Conservation (phyloP, 2,329 filamentous ascomycete species). For the Chaetomiaceae sp. region DNA sequence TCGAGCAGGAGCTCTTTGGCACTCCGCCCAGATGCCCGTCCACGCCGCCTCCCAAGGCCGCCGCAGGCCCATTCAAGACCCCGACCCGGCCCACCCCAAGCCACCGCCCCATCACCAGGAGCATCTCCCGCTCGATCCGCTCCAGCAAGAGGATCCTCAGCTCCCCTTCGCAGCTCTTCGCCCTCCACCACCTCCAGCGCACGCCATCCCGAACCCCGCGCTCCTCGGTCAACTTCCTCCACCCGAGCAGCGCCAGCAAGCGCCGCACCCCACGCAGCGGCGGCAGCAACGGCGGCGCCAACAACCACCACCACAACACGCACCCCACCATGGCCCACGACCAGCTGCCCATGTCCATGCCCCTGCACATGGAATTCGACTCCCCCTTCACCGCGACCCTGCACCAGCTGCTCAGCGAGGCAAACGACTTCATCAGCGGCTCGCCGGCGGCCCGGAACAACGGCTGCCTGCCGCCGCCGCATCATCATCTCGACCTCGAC, state of each 20-base stretch:
- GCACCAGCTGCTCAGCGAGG: conserved; percentile 58
- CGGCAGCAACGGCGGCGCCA: conserved; percentile 20
- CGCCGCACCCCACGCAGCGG: conserved; percentile 42
- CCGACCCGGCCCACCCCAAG: conserved; percentile 58
- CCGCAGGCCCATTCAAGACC: conserved; percentile 51
- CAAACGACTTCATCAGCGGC: conserved; percentile 40
- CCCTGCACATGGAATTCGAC: conserved; percentile 31
- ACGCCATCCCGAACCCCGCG: conserved; percentile 45
- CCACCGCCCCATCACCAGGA: conserved; percentile 57
- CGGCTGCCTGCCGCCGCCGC: too few species aligned
- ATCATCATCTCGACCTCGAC: too few species aligned
- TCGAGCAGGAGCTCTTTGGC: conserved; percentile 61
- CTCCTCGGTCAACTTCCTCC: conserved; percentile 21
- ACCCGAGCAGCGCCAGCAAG: conserved; percentile 25
- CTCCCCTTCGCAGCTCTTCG: conserved; percentile 41
- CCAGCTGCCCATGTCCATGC: neutral
- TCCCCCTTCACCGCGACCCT: conserved; percentile 61
- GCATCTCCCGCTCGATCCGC: conserved; percentile 53
- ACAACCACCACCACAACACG: conserved; percentile 24
- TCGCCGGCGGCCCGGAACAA: too few species aligned
- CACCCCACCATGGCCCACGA: conserved; percentile 31
- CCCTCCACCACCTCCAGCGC: conserved; percentile 33
- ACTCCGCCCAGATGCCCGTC: conserved; percentile 47
- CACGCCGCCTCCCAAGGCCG: conserved; percentile 48
- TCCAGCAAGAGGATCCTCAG: conserved; percentile 28